Evolutionary conservation across 2,329 filamentous ascomycete species (phyloP), one percentile per base, ranked within the genome.

Genomic region (Colletotrichum scovillei): DNA sequence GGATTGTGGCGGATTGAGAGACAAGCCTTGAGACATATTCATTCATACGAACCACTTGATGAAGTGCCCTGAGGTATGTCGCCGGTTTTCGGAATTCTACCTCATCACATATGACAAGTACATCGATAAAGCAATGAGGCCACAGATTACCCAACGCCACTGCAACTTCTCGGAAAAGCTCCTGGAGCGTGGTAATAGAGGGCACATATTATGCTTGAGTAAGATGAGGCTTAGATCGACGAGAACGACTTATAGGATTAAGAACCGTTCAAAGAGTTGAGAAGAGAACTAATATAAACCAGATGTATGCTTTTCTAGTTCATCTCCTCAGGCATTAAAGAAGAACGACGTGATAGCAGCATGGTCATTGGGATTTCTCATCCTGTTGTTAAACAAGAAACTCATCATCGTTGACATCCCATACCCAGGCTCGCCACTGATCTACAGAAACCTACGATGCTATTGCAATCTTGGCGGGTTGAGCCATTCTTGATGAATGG

Each of bases 271-370:
- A 0, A 90, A 76, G 0, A 90, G 77, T 46, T 90, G 86, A 30
- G 2, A 79, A 73, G 90, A 66, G 0, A 87, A 87, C 4, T 87
- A 82, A 74, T 88, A 89, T 78, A 90, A 83, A 0, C 89, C 88
- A 0, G 79, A 38, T 0, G 82, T 79, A 0, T 87, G 84, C 67
- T 81, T 87, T 59, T 90, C 86, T 16, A 87, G 77, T 5, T 78
- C 38, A 0, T 79, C 78, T 0, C 86, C 86, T 68, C 84, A 78
- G 0, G 85, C 85, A 67, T n/a, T 88, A 79, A 88, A 88, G 78
- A 88, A 89, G 78, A 87, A 88, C 0, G 82, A 84, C 1, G 87
- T 68, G 0, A 85, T 74, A 0, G 79, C 56, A 1, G 73, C 69
- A n/a, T 76, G 73, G 1, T 60, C 32, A n/a, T 49, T 49, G 24